Conservation (phyloP, 352 stramenopile species). For the Pythium monospermum region DNA sequence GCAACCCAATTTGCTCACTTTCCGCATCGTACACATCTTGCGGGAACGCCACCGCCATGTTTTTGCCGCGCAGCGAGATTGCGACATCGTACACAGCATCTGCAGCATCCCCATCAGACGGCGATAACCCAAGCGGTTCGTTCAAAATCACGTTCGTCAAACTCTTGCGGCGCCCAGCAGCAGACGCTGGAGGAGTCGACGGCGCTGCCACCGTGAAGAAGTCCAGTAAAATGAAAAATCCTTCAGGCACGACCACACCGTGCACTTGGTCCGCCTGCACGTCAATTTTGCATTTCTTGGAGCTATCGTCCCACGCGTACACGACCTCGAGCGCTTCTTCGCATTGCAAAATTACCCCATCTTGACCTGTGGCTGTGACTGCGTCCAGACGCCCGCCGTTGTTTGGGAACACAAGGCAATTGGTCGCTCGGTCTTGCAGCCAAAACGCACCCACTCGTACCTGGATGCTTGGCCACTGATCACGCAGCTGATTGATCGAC, state of each 20-base stretch:
- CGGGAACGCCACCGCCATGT: constrained; percentile 53
- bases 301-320: constrained; percentile 59
- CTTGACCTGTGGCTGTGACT: neutral
- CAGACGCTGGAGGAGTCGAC: neutral
- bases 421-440: constrained; percentile 35
- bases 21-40: constrained; percentile 35
- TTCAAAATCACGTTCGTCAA: constrained; percentile 42
- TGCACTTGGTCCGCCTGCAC: constrained; percentile 42
- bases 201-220: constrained; percentile 52
- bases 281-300: constrained; percentile 40
- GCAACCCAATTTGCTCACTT: constrained; percentile 44
- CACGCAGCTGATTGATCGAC: constrained; percentile 29
- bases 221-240: constrained; percentile 32
- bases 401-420: neutral
- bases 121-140: too few species aligned
- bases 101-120: neutral
- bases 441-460: constrained; percentile 37
- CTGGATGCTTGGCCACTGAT: constrained; percentile 37
- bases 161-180: constrained; percentile 33
- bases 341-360: constrained; percentile 31
- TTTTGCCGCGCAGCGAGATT: constrained; percentile 35
- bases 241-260: constrained; percentile 48
- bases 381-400: neutral
- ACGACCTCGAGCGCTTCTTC: constrained; percentile 33
- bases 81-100: constrained; percentile 31